Base-by-base conservation (phyloP, 805 yeast genomes). In the Barnettozyma populi region DNA sequence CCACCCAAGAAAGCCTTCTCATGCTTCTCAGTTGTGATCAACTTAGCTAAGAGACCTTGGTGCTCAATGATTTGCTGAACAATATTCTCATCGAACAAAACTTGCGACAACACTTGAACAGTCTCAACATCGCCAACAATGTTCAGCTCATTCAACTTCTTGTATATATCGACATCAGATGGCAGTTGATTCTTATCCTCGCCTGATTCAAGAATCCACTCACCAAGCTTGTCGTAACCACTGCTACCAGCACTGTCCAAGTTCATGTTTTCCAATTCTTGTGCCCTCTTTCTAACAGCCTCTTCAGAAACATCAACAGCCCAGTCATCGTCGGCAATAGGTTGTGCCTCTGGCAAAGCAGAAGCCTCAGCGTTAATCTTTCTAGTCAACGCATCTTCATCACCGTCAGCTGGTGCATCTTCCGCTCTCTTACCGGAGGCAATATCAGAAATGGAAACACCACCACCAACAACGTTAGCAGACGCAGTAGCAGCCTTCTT, bases 281-380 rank as follows among this genome's bases (percentile, higher is more conserved):
- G 72, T 40, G 96, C 96, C 71, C 99, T 86, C 41, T 86, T 89
- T 64, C 85, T 83, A 55, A 92, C 88, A 49, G 98, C 98, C 71
- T 90, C 98, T 67, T 87, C 94, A 43, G 96, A 86, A 79, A 90
- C 88, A 68, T 92, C 99, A 38, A 90, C 96, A 18, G 97, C 89
- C 98, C 98, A 92, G 56, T 88, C 96, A 57, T 87, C 97, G 64
- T 90, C 96, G 54, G 83, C 82, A 46, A 86, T 85, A 42, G 70
- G 74, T 52, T 78, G 82, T 50, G 80, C 78, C 43, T 78, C 78
- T 34, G 79, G 74, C 50, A 86, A 72, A 36, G 74, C 78, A 11
- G 89, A 84, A 19, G 94, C 95, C 66, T 86, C 95, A 41, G 94
- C 89, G 65, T 80, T 84, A 73, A 86, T 84, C 62, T 84, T 84